Base-by-base conservation (phyloP, 2,329 filamentous ascomycete species). In the Ceratocystis alfenasii region DNA sequence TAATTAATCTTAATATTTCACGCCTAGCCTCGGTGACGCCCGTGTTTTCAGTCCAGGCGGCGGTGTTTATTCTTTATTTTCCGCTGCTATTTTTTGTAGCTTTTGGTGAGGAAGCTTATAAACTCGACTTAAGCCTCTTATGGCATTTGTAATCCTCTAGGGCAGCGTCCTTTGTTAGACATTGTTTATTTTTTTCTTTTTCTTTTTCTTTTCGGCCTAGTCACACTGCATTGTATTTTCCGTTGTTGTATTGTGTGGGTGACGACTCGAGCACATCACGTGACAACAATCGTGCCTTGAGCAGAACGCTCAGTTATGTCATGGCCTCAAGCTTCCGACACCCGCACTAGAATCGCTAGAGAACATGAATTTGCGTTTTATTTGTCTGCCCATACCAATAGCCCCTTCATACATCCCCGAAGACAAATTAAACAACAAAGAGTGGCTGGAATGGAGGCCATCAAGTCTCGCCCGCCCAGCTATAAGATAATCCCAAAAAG, bases 141-240 rank as follows among this genome's bases (percentile, higher is more conserved):
- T 41, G 12, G 10, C 36, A 41, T 41, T 41, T 41, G 36, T 15
- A 41, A 41, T 41, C 36, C 36, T 41, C 10, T 8, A 41, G 36
- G 36, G 3, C 12, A 12, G 36, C 36, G 10, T 41, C 36, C 36
- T 41, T 41, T 53, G 5, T 25, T 15, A 6, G 22, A 25, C 20
- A n/a, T 15, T 15, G 10, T 53, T 3, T n/a, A 20, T n/a, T 20
- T 48, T 20, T 15, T 7, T 17, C 48, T 53, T 53, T 17, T n/a
- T 48, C 46, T 8, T 45, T n/a, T 62, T 45, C 22, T 45, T 45
- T 44, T 62, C 10, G 55, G 55, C 17, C 33, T 59, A 59, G 55
- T n/a, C 22, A 30, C 55, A 59, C 55, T 20, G 5, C 55, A 36
- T 59, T 59, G 55, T 59, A 15, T 41, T 4, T 41, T 41, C 36